phyloP scores from a whole-genome alignment of 139 green algal genomes.

The Chlorella ohadii region DNA sequence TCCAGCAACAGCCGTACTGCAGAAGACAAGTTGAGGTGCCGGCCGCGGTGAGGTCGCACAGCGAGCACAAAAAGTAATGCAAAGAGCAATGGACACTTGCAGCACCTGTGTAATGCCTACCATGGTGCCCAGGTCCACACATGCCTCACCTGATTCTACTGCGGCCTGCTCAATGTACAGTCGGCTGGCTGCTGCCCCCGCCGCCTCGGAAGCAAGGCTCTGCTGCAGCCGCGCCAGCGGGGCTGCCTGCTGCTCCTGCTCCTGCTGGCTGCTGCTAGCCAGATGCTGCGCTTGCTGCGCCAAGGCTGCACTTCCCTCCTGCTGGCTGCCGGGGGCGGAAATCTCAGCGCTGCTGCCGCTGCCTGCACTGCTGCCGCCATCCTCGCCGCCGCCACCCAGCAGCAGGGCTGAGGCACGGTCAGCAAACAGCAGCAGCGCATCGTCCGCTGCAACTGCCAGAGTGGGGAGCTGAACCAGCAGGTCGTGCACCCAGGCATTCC shows the following conservation, averaged over 20 bases:
- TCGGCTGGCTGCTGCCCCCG: constrained; percentile 20
- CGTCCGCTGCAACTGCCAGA: constrained; percentile 40
- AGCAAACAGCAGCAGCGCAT: constrained; percentile 43
- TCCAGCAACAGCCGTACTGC: constrained; percentile 49
- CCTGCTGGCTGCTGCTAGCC: neutral
- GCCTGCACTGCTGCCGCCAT: neutral
- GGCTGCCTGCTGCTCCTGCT: neutral
- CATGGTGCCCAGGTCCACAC: too few relatives aligned
- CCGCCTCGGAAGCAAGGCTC: constrained; percentile 35
- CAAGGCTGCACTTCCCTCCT: neutral
- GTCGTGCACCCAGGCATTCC: constrained; percentile 49
- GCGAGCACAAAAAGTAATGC: too few relatives aligned
- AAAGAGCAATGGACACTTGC: too few relatives aligned
- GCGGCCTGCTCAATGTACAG: constrained; percentile 28
- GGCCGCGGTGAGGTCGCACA: too few relatives aligned
- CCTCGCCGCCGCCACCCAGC: neutral
- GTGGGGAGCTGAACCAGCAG: constrained; percentile 30
- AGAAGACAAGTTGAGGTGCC: too few relatives aligned
- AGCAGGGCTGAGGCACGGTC: constrained; percentile 18
- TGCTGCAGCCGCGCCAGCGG: constrained; percentile 4
- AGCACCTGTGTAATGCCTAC: too few relatives aligned
- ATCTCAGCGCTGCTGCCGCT: neutral
- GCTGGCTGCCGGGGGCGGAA: neutral
- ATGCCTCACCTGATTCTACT: constrained; percentile 19
- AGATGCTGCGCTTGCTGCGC: neutral